Evolutionary conservation across 2,329 filamentous ascomycete genomes (phyloP), one percentile per base, ranked within the genome.

Genomic region (Leptosphaerulina australis): DNA sequence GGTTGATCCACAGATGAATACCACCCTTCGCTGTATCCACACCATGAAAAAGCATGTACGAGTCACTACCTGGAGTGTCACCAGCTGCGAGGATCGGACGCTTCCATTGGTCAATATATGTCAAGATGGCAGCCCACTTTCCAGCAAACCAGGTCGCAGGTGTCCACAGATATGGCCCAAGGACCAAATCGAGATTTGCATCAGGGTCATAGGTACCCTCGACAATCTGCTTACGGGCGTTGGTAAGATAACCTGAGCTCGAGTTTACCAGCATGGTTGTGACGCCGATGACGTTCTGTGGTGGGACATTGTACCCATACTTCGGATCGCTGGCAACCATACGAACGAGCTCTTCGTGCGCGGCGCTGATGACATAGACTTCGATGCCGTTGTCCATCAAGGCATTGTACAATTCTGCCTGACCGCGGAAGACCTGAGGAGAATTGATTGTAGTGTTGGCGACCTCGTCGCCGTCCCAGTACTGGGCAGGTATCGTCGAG

Each of bases 271-370:
- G 59, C 54, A 68, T 61, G 1, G 61, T 69, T 5, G 64, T 62
- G 5, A 69, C 66, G 3, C 66, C 66, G 15, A 69, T 63, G n/a
- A 69, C 66, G 30, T 67, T 67, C 38, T 66, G 36, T 0, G 66
- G 62, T 6, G 60, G 62, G 0, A 69, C 59, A 14, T 69, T 69
- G 55, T 67, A 69, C 15, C 66, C 66, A 29, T 69, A 69, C 26
- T 67, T 67, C 2, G 64, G 64, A 33, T 69, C 66, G 45, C 60
- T 64, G 29, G 64, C 66, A 7, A 69, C 62, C 58, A 69, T 64
- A 10, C 66, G 62, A 7, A 69, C 66, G n/a, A 69, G 60, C 38
- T 69, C 66, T 39, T 69, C 66, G 28, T 67, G 59, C 12, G 66
- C 56, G 6, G 66, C 66, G 34, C 60, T 64, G 31, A 69, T 63